Conservation (phyloP, 441 rosid species). For the Corymbia citriodora region DNA sequence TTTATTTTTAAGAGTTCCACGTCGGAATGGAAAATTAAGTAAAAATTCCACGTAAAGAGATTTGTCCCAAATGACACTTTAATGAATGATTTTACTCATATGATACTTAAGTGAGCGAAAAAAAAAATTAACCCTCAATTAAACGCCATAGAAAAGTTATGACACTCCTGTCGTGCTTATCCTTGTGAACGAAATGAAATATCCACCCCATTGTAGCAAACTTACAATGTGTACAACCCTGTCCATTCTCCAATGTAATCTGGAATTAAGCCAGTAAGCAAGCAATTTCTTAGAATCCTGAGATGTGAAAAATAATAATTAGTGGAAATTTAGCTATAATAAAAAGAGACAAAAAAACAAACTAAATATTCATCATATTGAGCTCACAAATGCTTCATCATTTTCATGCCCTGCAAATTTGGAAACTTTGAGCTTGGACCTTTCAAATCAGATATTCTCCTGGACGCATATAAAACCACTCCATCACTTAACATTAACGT, state of each 20-base stretch:
- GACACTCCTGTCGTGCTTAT: rapidly evolving
- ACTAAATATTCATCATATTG: too few species aligned
- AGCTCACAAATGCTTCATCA: rapidly evolving
- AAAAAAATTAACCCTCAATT: rapidly evolving
- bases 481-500: too few species aligned
- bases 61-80: neutral
- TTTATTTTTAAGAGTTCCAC: neutral
- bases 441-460: too few species aligned
- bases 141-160: rapidly evolving
- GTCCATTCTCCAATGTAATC: neutral
- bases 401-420: neutral
- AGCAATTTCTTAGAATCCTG: neutral
- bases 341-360: neutral
- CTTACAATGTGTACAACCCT: rapidly evolving
- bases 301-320: too few species aligned
- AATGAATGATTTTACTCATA: neutral
- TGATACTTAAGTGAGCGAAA: neutral
- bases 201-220: neutral
- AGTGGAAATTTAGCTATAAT: neutral
- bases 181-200: neutral
- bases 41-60: rapidly evolving
- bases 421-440: too few species aligned
- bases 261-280: neutral
- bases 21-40: rapidly evolving
- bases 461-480: rapidly evolving